These are phyloP conservation scores for Blastomyces parvus DNA, from an alignment of 2,329 filamentous ascomycete genomes.

Conservation along the genomic window DNA sequence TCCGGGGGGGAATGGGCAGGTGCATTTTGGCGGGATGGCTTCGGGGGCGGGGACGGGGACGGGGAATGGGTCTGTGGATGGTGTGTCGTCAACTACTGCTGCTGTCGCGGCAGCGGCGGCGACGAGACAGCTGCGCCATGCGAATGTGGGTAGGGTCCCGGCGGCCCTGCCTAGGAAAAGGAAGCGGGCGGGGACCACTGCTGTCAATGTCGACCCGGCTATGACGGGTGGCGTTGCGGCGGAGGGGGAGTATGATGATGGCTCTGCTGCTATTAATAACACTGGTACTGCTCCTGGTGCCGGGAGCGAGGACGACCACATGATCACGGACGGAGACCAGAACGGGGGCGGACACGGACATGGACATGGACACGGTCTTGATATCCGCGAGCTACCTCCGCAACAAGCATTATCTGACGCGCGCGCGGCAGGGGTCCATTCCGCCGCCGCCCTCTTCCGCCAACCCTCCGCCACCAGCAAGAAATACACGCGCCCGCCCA, in stretches of 20 bases:
- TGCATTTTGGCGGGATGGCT: conserved; percentile 23
- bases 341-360: background rate
- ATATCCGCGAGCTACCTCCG: conserved; percentile 31
- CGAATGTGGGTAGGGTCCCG: conserved; percentile 8
- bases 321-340: conserved; percentile 11
- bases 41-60: conserved; percentile 16
- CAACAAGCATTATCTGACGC: conserved; percentile 35
- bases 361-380: conserved; percentile 19
- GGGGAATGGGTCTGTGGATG: background rate
- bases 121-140: conserved; percentile 3
- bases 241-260: conserved; percentile 2
- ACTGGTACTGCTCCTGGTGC: background rate
- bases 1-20: conserved; percentile 13
- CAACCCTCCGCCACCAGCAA: conserved; percentile 40
- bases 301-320: conserved; percentile 15
- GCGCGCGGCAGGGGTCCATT: conserved; percentile 44
- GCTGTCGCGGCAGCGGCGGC: background rate
- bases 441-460: conserved; percentile 46
- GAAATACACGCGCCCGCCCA: conserved; percentile 49
- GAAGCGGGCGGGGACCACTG: conserved; percentile 13
- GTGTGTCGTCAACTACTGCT: background rate
- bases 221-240: conserved; percentile 11
- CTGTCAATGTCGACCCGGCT: conserved; percentile 17
- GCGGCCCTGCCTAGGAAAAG: conserved; percentile 7
- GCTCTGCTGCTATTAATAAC: background rate